Percentiles rank a stretch among this genome's conserved stretches.
Evolutionary conservation across 2,329 filamentous ascomycete genomes (phyloP).

Genomic region (Arthrinium phaeospermum): DNA sequence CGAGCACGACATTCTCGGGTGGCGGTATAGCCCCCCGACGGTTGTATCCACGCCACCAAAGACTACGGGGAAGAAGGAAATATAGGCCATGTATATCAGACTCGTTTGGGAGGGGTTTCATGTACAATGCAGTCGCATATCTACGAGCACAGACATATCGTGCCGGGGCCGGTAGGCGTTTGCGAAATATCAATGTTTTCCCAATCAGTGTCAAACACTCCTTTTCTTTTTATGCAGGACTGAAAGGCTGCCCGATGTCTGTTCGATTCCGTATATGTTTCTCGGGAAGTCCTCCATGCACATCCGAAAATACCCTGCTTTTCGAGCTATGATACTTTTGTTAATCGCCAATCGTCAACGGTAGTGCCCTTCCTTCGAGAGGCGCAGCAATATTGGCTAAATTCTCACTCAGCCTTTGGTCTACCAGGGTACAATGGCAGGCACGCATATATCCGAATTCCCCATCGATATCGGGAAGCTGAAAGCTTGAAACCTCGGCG

Average conservation of each 20-base stretch:
- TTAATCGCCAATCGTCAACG: neutral
- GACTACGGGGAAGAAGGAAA: neutral
- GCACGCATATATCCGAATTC: neutral
- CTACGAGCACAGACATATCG: neutral
- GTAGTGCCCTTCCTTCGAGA: neutral
- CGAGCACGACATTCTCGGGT: neutral
- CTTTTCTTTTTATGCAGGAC: neutral
- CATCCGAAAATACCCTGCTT: neutral
- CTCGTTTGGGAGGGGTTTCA: neutral
- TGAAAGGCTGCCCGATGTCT: neutral
- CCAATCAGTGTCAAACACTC: neutral
- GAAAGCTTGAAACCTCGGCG: neutral
- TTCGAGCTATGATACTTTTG: neutral
- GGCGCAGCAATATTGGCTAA: neutral
- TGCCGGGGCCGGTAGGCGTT: neutral
- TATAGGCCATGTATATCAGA: neutral
- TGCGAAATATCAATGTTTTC: neutral
- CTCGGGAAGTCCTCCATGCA: too few relatives aligned
- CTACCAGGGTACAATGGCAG: neutral
- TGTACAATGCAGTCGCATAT: neutral
- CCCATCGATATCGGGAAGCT: neutral
- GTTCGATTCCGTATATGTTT: too few relatives aligned
- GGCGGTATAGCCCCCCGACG: neutral
- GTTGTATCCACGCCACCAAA: neutral
- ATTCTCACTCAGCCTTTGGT: neutral